Percentiles rank a stretch among this genome's conserved stretches.
Evolutionary conservation across 352 stramenopile species (phyloP).

Genomic region (Globisporangium rhizosaccharum): DNA sequence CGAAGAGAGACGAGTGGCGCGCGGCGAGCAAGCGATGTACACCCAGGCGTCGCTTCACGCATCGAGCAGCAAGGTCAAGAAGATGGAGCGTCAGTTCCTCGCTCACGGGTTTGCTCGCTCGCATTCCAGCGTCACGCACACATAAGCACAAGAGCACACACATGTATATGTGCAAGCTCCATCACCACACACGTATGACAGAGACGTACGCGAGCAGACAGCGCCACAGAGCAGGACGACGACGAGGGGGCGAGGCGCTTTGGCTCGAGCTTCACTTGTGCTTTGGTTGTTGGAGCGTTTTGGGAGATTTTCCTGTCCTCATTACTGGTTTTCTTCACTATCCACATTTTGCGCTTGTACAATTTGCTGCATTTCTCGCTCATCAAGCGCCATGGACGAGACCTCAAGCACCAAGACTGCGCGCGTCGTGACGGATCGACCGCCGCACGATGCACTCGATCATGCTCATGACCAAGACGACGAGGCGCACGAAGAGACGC

Average conservation of each 20-base stretch:
- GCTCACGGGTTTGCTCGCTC: neutral
- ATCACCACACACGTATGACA: neutral
- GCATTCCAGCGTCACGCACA: neutral
- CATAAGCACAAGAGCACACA: neutral
- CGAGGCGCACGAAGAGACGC: slow-evolving; percentile 24
- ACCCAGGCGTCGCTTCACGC: slow-evolving; percentile 3
- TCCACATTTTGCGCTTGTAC: neutral
- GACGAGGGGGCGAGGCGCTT: neutral
- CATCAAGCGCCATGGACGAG: neutral
- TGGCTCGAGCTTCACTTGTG: neutral
- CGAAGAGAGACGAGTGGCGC: neutral
- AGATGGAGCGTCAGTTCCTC: neutral
- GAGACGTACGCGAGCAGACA: neutral
- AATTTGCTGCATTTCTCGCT: neutral
- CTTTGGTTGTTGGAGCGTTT: neutral
- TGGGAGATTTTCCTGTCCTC: neutral
- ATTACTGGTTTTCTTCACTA: neutral
- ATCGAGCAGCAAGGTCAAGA: neutral
- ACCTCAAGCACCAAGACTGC: neutral
- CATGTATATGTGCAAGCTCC: neutral
- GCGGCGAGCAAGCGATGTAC: neutral
- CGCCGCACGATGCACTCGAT: slow-evolving; percentile 5
- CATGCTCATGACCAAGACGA: slow-evolving; percentile 4
- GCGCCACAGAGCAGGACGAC: neutral
- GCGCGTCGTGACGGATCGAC: neutral